Evolutionary conservation across 139 green algal species (phyloP), one percentile per base, ranked within the genome.

Genomic region (Picochlorum sp.): DNA sequence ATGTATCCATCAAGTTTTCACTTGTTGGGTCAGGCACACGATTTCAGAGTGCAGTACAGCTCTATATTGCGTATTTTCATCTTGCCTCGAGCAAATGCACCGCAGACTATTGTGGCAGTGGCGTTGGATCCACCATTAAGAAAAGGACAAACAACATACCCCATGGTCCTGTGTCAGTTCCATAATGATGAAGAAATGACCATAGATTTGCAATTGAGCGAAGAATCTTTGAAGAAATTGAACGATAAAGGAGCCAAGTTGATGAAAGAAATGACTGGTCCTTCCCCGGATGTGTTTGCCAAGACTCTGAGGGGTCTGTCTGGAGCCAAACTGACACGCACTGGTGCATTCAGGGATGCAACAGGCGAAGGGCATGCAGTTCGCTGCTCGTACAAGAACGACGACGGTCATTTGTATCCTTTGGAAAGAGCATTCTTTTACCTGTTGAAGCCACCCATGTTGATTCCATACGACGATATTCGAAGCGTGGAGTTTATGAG

Each of bases 371-470:
- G 79, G 38, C 72, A 67, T 44, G 83, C 81, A 2, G 77, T 96
- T 45, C 78, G 83, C 45, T 95, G 87, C 75, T 85, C 74, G 1
- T 95, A 89, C 81, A 96, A 96, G 66, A 77, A 83, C 14, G 87
- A 94, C 60, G 84, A 91, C 56, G 86, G 89, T 23, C 90, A 89
- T 71, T 72, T 98, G 56, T 98, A 95, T 78, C 93, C 93, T 9
- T 81, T 98, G 61, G 90, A 98, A 70, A 79, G 84, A 26, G 82
- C 84, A 41, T 97, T 98, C 88, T 97, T 98, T 80, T 98, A 95
- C 74, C 77, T 97, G 1, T 86, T 92, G 56, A 98, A 98, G 75
- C 93, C 93, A 31, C 89, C 92, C n/a, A 84, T 90, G 60, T 83
- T 96, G 44, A 80, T 98, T 15, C 62, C 77, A 49, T 83, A 88